A percentile compares a stretch with the other conserved stretches of the same genome.
phyloP scores from a whole-genome alignment of 1,139 yeast genomes.

The Wickerhamomyces sp. region DNA sequence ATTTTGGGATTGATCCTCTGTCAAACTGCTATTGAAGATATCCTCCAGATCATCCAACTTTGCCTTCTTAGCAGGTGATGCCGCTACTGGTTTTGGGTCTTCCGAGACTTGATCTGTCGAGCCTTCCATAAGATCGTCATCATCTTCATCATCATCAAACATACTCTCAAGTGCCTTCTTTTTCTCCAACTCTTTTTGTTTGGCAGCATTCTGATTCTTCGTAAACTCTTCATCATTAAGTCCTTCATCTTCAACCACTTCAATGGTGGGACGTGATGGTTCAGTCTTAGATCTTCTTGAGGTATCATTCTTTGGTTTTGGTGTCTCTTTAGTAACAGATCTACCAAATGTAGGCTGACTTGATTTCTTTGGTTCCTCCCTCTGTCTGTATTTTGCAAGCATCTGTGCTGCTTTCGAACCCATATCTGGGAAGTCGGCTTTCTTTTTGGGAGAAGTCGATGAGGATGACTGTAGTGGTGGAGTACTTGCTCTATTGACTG shows the following conservation, averaged over 20 bases:
- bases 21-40: constrained; percentile 15
- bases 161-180: constrained; percentile 24
- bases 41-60: constrained; percentile 14
- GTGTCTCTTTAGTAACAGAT: constrained; percentile 4
- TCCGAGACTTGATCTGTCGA: not conserved
- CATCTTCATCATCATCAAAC: constrained; percentile 27
- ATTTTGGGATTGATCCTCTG: constrained; percentile 14
- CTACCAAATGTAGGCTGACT: constrained; percentile 14
- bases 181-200: constrained; percentile 11
- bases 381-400: constrained; percentile 11
- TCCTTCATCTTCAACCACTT: constrained; percentile 13
- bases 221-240: constrained; percentile 12
- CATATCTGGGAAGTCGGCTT: constrained; percentile 16
- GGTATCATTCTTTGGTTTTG: not conserved
- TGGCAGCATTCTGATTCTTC: constrained; percentile 7
- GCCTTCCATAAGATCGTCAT: constrained; percentile 13
- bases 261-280: constrained; percentile 4
- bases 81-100: not conserved
- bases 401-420: constrained; percentile 14
- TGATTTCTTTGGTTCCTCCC: constrained; percentile 8
- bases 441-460: constrained; percentile 1
- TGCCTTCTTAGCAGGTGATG: not conserved
- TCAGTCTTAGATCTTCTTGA: constrained; percentile 9
- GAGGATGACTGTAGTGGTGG: not conserved
- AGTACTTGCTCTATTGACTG: not conserved